These are phyloP conservation scores for Apophysomyces trapeziformis DNA, from an alignment of 371 early-diverging fungal species.

Conservation along the genomic window DNA sequence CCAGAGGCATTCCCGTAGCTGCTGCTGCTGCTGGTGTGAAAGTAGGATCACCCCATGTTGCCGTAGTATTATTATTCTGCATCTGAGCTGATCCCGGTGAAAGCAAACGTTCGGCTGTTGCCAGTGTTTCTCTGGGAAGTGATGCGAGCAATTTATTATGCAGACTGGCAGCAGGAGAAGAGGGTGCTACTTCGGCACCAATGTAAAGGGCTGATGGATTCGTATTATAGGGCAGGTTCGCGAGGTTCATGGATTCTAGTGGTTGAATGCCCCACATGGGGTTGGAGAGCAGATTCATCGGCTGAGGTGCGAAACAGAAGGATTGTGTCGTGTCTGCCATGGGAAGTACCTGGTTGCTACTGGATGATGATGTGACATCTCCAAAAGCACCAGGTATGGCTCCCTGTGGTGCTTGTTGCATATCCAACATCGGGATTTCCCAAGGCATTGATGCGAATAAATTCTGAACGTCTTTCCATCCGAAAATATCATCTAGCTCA, in stretches of 20 bases:
- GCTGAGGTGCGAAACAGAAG: neutral
- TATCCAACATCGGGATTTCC: neutral
- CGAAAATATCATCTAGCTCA: constrained; percentile 49
- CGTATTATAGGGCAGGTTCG: neutral
- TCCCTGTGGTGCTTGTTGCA: neutral
- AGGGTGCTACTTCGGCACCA: constrained; percentile 30
- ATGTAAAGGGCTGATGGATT: constrained; percentile 26
- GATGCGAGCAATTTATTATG: constrained; percentile 38
- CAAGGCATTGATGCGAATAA: neutral
- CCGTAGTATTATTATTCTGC: neutral
- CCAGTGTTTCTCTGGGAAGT: constrained; percentile 39
- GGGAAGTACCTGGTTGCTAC: neutral
- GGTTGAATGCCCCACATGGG: neutral
- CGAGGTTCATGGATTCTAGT: neutral
- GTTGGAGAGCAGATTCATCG: neutral
- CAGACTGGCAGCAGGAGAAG: constrained; percentile 33
- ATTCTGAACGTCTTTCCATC: constrained; percentile 11
- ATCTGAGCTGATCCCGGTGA: constrained; percentile 20
- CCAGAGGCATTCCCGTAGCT: constrained; percentile 2
- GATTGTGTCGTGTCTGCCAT: neutral
- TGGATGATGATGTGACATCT: neutral
- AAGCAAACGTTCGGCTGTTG: constrained; percentile 35
- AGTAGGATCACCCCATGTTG: constrained; percentile 1
- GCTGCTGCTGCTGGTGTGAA: constrained; percentile 9
- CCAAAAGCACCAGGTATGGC: neutral